Conservation (phyloP, 495 filamentous ascomycete species). For the Hypoxylon trugodes region DNA sequence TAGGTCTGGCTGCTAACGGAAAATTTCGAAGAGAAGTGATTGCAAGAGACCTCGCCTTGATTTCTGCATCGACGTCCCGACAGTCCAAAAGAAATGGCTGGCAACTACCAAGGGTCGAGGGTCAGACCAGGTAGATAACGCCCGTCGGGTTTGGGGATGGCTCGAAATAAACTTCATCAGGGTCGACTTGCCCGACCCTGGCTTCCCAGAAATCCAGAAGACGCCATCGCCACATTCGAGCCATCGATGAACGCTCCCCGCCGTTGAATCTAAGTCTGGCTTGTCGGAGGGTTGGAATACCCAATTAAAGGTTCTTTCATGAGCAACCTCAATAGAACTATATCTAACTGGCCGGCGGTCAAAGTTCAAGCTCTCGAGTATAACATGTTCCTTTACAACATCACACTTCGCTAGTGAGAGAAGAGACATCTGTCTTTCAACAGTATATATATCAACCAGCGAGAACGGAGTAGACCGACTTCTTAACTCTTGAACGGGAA, state of each 20-base stretch:
- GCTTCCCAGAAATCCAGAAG: constrained; percentile 51
- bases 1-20: constrained; percentile 36
- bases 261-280: background rate
- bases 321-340: constrained; percentile 1
- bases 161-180: constrained; percentile 49
- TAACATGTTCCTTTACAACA: background rate
- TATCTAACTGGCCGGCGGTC: background rate
- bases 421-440: background rate
- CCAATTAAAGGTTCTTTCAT: constrained; percentile 8
- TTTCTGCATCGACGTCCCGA: constrained; percentile 47
- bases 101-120: constrained; percentile 1
- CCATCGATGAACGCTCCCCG: constrained; percentile 3
- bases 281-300: background rate
- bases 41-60: constrained; percentile 51
- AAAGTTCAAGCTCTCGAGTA: constrained; percentile 7
- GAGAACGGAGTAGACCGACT: background rate
- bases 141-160: constrained; percentile 8
- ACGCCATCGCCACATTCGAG: constrained; percentile 13
- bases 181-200: constrained; percentile 52
- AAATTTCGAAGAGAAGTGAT: constrained; percentile 49
- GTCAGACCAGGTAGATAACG: constrained; percentile 36
- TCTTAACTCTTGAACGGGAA: no score
- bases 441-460: background rate
- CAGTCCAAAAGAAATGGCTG: constrained; percentile 49
- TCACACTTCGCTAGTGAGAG: background rate